Conservation (phyloP, 2,329 filamentous ascomycete species). For the Sordariomycetes sp. region DNA sequence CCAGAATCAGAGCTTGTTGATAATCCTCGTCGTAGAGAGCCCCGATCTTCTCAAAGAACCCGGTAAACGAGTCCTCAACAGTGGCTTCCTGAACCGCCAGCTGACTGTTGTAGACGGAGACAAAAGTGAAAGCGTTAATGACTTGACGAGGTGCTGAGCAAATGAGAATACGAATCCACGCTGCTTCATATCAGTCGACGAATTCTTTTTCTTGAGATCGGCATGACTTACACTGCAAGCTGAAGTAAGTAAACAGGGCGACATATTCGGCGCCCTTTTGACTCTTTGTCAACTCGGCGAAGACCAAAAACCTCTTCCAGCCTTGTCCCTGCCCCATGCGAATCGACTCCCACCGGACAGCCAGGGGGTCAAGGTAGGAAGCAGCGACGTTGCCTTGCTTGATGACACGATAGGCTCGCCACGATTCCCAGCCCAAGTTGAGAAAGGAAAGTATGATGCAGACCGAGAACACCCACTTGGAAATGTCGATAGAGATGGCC, state of each 20-base stretch:
- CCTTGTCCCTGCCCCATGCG: constrained; percentile 67
- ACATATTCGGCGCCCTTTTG: constrained; percentile 87
- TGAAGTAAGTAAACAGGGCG: constrained; percentile 85
- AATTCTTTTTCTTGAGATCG: not conserved
- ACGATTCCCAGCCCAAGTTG: constrained; percentile 70
- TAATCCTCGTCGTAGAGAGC: constrained; percentile 63
- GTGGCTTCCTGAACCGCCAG: constrained; percentile 45
- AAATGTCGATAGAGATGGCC: constrained; percentile 64
- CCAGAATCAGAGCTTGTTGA: constrained; percentile 73
- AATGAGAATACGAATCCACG: constrained; percentile 80
- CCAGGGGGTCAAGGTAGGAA: constrained; percentile 82
- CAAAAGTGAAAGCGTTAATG: constrained; percentile 82
- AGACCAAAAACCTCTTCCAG: constrained; percentile 86
- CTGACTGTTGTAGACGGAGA: constrained; percentile 70
- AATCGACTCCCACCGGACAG: constrained; percentile 75
- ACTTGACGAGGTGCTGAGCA: constrained; percentile 89
- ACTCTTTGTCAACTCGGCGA: constrained; percentile 81
- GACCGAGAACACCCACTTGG: constrained; percentile 90
- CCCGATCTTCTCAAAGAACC: constrained; percentile 78
- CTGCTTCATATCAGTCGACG: constrained; percentile 30
- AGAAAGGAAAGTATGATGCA: constrained; percentile 89
- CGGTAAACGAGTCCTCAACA: constrained; percentile 55
- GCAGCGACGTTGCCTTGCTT: constrained; percentile 78
- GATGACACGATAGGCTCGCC: constrained; percentile 74
- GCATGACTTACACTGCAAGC: constrained; percentile 45